Evolutionary conservation across 208 protist species (phyloP), one percentile per base, ranked within the genome.

Genomic region (Trypanosoma vivax): DNA sequence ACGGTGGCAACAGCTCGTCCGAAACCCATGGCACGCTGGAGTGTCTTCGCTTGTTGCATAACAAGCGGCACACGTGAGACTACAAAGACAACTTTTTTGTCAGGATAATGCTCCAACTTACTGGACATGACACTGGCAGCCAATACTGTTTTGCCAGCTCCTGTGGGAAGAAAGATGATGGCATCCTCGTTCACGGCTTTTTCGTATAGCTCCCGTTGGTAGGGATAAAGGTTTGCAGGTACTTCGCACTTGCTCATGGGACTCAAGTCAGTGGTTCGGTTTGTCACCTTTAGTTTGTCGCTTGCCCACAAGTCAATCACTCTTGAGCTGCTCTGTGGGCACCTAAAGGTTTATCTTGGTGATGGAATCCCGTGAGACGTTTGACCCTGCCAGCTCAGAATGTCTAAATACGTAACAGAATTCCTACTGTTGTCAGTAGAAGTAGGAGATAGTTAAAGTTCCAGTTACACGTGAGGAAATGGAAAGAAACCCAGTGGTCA

Each of bases 121-220:
- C 33, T 31, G 0, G 9, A 16, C 2, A 62, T 41, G 24, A 78
- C 45, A 6, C 53, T 31, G 2, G 71, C 70, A n/a, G 74, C 68
- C 29, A 89, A 40, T 38, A 77, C 51, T 40, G 81, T 89, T 61
- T 89, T 89, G 0, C 81, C 81, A n/a, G 51, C 58, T 24, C 77
- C 81, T 18, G 81, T 85, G 9, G 65, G 72, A 7, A 81, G 40
- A 47, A 65, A 77, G 13, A 80, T 48, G 24, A 89, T 65, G 11
- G 41, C 58, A 50, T 86, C 80, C 24, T 57, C 31, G 10, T 60
- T 21, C 13, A 58, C 6, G 33, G 56, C 48, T n/a, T 51, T 41
- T 38, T 70, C 38, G 28, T 76, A 66, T 2, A 85, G 21, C 60
- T 89, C 70, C n/a, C 62, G 38, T 46, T 86, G 77, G 42, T 76